Conservation (phyloP, 2,329 filamentous ascomycete species). For the Westerdykella ornata region DNA sequence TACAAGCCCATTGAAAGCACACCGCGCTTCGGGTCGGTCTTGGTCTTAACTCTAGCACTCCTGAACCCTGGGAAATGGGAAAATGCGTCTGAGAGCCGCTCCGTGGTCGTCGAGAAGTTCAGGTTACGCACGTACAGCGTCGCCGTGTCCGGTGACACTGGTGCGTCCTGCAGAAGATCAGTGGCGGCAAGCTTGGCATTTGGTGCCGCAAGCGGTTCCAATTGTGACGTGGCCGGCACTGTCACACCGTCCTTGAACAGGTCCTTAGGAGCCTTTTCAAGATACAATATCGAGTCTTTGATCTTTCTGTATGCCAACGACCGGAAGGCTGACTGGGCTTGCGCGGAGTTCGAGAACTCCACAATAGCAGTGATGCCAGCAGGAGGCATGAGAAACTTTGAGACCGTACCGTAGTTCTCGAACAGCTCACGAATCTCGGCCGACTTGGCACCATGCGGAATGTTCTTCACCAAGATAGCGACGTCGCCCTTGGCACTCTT, state of each 20-base stretch:
- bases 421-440: conserved; percentile 77
- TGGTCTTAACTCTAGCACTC: conserved; percentile 85
- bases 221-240: conserved; percentile 27
- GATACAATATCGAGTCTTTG: conserved; percentile 82
- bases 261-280: conserved; percentile 87
- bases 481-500: conserved; percentile 75
- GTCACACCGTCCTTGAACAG: conserved; percentile 52
- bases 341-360: conserved; percentile 70
- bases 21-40: conserved; percentile 85
- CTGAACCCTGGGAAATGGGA: conserved; percentile 78
- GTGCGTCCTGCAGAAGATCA: conserved; percentile 59
- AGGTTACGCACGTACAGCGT: conserved; percentile 92
- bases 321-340: conserved; percentile 77
- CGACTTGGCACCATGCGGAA: conserved; percentile 72
- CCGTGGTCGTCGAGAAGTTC: conserved; percentile 80
- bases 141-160: conserved; percentile 56
- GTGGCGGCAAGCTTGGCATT: conserved; percentile 56
- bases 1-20: conserved; percentile 88
- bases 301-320: conserved; percentile 83
- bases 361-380: conserved; percentile 90
- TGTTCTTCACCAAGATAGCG: conserved; percentile 89
- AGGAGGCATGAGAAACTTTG: conserved; percentile 82
- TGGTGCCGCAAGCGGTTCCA: conserved; percentile 24
- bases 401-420: conserved; percentile 75
- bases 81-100: conserved; percentile 70